Evolutionary conservation across 192 early-diverging fungal species (phyloP), one percentile per base, ranked within the genome.

Genomic region (Lunasporangiospora selenospora): DNA sequence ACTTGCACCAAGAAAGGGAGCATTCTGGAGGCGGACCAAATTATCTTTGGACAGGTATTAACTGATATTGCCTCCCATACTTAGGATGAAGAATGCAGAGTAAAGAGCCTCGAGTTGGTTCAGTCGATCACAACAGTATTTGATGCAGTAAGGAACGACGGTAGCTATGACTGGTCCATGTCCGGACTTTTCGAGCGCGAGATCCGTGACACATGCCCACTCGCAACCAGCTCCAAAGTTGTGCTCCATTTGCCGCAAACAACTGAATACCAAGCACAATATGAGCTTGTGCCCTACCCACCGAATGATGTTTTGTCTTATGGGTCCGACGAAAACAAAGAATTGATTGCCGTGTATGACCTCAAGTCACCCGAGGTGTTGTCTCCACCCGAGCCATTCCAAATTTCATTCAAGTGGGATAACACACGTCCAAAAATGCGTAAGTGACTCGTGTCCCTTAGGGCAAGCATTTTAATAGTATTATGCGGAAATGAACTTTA

Each of bases 71-170:
- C 16, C 13, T n/a, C n/a, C n/a, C n/a, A n/a, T n/a, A n/a, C 16
- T 3, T 76, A 87, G 80, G 65, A 79, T 53, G 63, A 62, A 2
- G 55, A 53, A 0, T 91, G 87, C 58, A 64, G 40, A 51, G 56
- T 75, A 3, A 75, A 66, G n/a, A 70, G 56, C n/a, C 64, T 94
- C 38, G 81, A 84, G 37, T 73, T 94, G 52, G 67, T 70, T 13
- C 96, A 96, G 67, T 84, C 88, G 4, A 70, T 98, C 19, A 83
- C 92, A 0, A 87, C 92, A 1, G 92, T 96, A 1, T 67, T 94
- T 45, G 91, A 97, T 79, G 89, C 92, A 1, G 80, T 89, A 15
- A 62, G 80, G 24, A 71, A 75, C 15, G 76, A 79, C 31, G 76
- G 77, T 0, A 75, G 81, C 54, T 43, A 42, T 77, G 76, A 78